Evolutionary conservation across 1,284 basidiomycete species (phyloP).

Genomic region (Earliella scabrosa): DNA sequence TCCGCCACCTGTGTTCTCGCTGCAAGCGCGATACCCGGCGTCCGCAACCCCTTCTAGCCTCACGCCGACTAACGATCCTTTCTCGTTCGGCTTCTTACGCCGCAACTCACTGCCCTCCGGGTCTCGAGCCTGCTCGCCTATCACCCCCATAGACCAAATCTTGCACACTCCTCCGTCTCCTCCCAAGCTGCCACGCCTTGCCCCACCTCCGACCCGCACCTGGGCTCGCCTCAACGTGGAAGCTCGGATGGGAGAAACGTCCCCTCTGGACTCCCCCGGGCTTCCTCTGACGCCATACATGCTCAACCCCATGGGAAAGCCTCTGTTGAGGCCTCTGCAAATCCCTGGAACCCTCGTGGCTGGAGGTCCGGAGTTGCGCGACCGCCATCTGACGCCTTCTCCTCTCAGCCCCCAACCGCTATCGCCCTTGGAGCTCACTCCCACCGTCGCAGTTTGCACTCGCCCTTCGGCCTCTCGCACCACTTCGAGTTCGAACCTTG

Average conservation of each 20-base stretch:
- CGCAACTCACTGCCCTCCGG: slow-evolving; percentile 8
- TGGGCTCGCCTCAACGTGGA: slow-evolving; percentile 15
- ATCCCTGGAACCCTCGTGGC: slow-evolving; percentile 8
- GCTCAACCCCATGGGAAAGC: slow-evolving; percentile 10
- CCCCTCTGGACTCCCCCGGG: slow-evolving; percentile 9
- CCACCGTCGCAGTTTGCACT: not conserved
- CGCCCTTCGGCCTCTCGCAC: slow-evolving; percentile 1
- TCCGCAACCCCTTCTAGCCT: slow-evolving; percentile 5
- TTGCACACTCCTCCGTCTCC: slow-evolving; percentile 32
- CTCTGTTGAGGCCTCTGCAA: slow-evolving; percentile 10
- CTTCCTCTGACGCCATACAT: slow-evolving; percentile 11
- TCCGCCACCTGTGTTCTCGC: slow-evolving; percentile 24
- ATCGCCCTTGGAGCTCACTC: slow-evolving; percentile 11
- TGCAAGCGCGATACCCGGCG: not conserved
- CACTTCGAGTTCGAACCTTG: slow-evolving; percentile 10
- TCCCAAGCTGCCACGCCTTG: slow-evolving; percentile 25
- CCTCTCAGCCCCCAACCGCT: slow-evolving; percentile 6
- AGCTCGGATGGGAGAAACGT: slow-evolving; percentile 6
- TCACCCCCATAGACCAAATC: slow-evolving; percentile 38
- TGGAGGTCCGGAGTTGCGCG: slow-evolving; percentile 2
- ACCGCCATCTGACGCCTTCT: slow-evolving; percentile 1
- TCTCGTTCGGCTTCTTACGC: slow-evolving; percentile 4
- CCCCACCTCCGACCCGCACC: slow-evolving; percentile 20
- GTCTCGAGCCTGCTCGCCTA: slow-evolving; percentile 13
- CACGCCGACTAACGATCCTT: not conserved